A percentile compares a stretch with the other conserved stretches of the same genome.
These are phyloP conservation scores for Gnomoniopsis smithogilvyi DNA, from an alignment of 2,329 filamentous ascomycete species.

Conservation along the genomic window DNA sequence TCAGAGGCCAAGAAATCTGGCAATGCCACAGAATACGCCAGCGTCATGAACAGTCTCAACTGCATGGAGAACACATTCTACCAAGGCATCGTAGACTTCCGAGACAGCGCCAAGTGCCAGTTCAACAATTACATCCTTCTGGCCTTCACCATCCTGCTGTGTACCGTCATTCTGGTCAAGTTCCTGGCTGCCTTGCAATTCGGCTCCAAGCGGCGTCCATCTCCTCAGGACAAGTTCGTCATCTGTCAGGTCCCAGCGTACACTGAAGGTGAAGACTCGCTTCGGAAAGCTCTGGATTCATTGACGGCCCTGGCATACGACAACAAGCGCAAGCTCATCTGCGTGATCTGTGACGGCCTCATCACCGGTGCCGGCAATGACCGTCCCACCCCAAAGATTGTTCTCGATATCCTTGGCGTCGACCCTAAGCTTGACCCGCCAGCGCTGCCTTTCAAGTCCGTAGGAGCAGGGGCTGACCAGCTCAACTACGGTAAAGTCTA, in stretches of 20 bases:
- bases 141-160: constrained; percentile 81
- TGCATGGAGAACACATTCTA: constrained; percentile 86
- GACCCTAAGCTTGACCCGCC: constrained; percentile 96
- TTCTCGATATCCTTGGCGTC: constrained; percentile 94
- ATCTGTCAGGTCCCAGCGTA: constrained; percentile 98
- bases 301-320: constrained; percentile 93
- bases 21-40: constrained; percentile 48
- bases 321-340: constrained; percentile 96
- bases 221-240: constrained; percentile 96
- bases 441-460: constrained; percentile 88
- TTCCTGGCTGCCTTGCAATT: constrained; percentile 93
- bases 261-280: constrained; percentile 93
- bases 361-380: constrained; percentile 96
- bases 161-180: constrained; percentile 76
- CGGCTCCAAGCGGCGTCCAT: constrained; percentile 83
- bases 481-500: constrained; percentile 99
- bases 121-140: constrained; percentile 90
- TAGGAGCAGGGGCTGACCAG: constrained; percentile 84
- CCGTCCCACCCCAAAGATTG: constrained; percentile 93
- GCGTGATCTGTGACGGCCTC: constrained; percentile 94
- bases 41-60: constrained; percentile 64
- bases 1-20: constrained; percentile 34
- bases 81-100: constrained; percentile 80
- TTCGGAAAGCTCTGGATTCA: constrained; percentile 90
- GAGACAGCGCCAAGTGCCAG: constrained; percentile 70